Evolutionary conservation across 441 rosid genomes (phyloP).

Genomic region (Kokia cookei): DNA sequence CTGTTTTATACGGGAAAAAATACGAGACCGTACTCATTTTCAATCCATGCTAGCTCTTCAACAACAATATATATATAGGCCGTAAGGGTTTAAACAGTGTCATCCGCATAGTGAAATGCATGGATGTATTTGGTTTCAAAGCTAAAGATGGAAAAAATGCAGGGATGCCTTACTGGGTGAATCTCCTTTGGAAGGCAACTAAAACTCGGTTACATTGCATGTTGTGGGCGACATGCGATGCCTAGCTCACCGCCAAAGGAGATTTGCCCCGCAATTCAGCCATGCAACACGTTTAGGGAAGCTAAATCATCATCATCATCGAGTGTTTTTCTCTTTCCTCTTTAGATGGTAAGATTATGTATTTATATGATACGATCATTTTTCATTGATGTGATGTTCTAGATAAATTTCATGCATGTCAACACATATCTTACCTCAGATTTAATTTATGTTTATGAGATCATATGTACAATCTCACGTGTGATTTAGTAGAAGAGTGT

Average conservation of each 20-base stretch:
- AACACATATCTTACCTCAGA: too few species aligned
- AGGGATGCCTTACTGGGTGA: background rate
- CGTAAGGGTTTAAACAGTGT: background rate
- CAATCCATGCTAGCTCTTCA: background rate
- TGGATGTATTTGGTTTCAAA: background rate
- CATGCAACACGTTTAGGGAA: background rate
- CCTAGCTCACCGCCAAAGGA: slow-evolving; percentile 5
- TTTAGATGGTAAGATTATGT: too few species aligned
- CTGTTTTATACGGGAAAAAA: slow-evolving; percentile 17
- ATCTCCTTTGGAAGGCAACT: slow-evolving; percentile 3
- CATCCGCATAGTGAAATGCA: background rate
- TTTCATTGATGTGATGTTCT: too few species aligned
- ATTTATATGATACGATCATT: too few species aligned
- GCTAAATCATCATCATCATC: background rate
- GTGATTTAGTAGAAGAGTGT: too few species aligned
- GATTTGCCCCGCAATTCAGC: slow-evolving; percentile 4
- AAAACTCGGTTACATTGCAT: background rate
- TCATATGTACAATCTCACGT: too few species aligned
- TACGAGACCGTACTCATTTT: background rate
- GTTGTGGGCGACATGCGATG: background rate
- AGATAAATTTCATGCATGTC: too few species aligned
- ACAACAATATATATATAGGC: background rate
- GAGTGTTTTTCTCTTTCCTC: too few species aligned
- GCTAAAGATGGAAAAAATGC: background rate
- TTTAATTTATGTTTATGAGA: too few species aligned